Base-by-base conservation (phyloP, 352 stramenopile species). In the Phytophthora citrophthora region DNA sequence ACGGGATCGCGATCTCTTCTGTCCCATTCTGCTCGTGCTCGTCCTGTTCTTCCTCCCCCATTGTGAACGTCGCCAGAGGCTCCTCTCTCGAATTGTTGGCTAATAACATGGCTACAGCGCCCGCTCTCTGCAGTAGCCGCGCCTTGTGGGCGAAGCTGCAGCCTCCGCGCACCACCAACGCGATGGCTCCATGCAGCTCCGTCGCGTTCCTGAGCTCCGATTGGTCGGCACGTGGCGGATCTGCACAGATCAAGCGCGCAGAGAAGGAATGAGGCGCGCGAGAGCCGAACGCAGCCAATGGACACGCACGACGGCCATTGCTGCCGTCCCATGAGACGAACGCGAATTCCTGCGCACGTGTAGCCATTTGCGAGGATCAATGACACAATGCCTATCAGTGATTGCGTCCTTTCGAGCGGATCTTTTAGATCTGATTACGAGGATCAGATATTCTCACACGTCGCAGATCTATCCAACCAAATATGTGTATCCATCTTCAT, bases 101-200 rank as follows among this genome's bases (percentile, higher is more conserved):
- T 31, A 85, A 62, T 36, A 78, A 31, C 70, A 81, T 72, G 9
- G 74, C 84, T 16, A 89, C 56, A 0, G 84, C 84, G 8, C 84
- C 84, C 12, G 81, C 71, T 18, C 61, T 63, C 59, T 89, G 80
- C 31, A 93, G 52, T 44, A 82, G 69, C 11, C 72, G 69, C 12
- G 84, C 80, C 67, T 93, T 93, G 39, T 81, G 71, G 6, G 71
- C 69, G 16, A 93, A 91, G 32, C 80, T 89, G 68, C 82, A 93
- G 20, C 83, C 82, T 15, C 82, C 84, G 5, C 82, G 84, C 24
- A 89, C 79, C 16, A 91, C 84, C 16, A 91, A 55, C 31, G 79
- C 84, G 20, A 93, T 79, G 16, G 76, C 52, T 15, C 80, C 84
- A 0, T 49, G 61, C 23, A 93, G 53, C 4, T 83, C 80, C 1